Evolutionary conservation across 441 rosid species (phyloP).

Genomic region (Cnidoscolus chayamansa): DNA sequence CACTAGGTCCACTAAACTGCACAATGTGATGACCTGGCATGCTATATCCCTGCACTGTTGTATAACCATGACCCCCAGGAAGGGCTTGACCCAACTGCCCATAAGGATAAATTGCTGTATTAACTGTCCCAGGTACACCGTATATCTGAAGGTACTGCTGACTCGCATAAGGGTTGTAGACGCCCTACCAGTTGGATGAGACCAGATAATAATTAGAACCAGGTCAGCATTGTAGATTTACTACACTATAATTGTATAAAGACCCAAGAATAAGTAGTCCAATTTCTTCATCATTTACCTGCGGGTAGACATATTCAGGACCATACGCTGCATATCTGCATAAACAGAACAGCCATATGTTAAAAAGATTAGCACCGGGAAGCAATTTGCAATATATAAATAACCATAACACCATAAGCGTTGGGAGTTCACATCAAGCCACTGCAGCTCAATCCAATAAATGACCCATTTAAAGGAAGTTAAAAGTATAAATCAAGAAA

Average conservation of each 20-base stretch:
- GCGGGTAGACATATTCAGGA: constrained; percentile 72
- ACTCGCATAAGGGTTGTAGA: constrained; percentile 69
- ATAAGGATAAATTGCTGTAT: constrained; percentile 59
- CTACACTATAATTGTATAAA: constrained; percentile 4
- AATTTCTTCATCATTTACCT: constrained; percentile 38
- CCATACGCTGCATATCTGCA: constrained; percentile 76
- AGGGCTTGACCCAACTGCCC: constrained; percentile 65
- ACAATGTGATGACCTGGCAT: constrained; percentile 73
- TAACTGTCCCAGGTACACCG: constrained; percentile 66
- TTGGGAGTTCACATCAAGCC: not conserved
- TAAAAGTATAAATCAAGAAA: constrained; percentile 18
- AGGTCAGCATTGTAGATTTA: constrained; percentile 20
- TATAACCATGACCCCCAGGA: constrained; percentile 64
- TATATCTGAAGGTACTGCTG: constrained; percentile 89
- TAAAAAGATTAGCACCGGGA: constrained; percentile 10
- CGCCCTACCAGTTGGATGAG: constrained; percentile 46
- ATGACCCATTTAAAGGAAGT: constrained; percentile 17
- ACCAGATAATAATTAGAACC: constrained; percentile 10
- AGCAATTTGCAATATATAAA: not conserved
- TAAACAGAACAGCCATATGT: constrained; percentile 11
- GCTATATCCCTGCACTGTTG: constrained; percentile 69
- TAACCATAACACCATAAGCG: not conserved
- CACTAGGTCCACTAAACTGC: constrained; percentile 66
- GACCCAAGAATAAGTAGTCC: not conserved
- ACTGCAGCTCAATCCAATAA: constrained; percentile 9